Base-by-base conservation (phyloP, 2,329 filamentous ascomycete genomes). In the Bipolaris zeicola region DNA sequence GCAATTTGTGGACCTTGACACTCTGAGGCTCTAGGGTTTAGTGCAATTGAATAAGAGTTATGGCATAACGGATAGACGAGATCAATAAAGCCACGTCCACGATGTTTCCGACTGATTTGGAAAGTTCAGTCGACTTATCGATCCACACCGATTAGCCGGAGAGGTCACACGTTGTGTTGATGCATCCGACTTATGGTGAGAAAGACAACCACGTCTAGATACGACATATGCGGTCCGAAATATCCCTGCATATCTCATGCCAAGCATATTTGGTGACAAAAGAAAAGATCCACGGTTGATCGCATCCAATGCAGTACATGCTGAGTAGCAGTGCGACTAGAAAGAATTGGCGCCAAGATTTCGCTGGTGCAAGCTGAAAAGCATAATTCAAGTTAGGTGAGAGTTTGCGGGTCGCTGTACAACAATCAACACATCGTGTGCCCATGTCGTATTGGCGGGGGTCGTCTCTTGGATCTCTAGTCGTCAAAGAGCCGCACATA, bases 401-500 rank as follows among this genome's bases (percentile, higher is more conserved):
- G 16, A 33, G 33, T 43, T 11, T 22, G 18, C 16, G 31, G 24
- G 22, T 5, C 4, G 34, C 16, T 37, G 22, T 34, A 26, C 37
- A 20, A 37, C 33, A 16, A 11, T 16, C 10, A 45, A 49, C 10
- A 42, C 28, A 36, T 24, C 43, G 41, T 31, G 33, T 49, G 59
- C 58, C 46, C 55, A 61, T 57, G 54, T 59, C 50, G 49, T 55
- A 33, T 39, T 34, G 37, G 47, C 22, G 31, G 13, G 24, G 34
- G 20, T 31, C 11, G 26, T 26, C n/a, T 33, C 43, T 38, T 16
- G 37, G 18, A 38, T 13, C 28, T 50, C 50, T 33, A 38, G 24
- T 50, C 31, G 28, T 50, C 38, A 37, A 45, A 42, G 53, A 62
- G 61, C 53, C 61, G 50, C 55, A 58, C 31, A 14, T 24, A 44